phyloP scores from a whole-genome alignment of 2,329 filamentous ascomycete genomes.

The Alternaria sp. region DNA sequence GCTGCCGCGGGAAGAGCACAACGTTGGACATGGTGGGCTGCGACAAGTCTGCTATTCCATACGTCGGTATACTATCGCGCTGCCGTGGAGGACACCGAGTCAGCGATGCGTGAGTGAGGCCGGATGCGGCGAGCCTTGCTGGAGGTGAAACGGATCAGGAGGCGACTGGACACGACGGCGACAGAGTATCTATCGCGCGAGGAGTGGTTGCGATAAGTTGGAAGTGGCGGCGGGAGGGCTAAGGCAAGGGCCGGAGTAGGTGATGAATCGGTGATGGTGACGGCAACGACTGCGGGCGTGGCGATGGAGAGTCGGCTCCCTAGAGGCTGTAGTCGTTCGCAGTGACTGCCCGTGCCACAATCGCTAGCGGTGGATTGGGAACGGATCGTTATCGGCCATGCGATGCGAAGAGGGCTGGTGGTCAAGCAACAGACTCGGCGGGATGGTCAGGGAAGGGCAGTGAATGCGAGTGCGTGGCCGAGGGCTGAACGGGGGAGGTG shows the following conservation, averaged over 20 bases:
- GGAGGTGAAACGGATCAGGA: slow-evolving; percentile 6
- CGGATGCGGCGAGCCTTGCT: slow-evolving; percentile 12
- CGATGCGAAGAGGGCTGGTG: slow-evolving; percentile 21
- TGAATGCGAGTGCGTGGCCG: not conserved
- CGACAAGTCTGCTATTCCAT: slow-evolving; percentile 14
- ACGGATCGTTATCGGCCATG: slow-evolving; percentile 28
- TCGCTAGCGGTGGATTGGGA: slow-evolving; percentile 20
- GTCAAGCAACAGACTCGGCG: slow-evolving; percentile 11
- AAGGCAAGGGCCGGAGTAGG: not conserved
- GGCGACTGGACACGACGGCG: not conserved
- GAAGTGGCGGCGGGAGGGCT: not conserved
- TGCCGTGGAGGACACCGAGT: not conserved
- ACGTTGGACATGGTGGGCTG: slow-evolving; percentile 13
- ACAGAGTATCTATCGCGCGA: not conserved
- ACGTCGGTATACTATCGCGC: not conserved
- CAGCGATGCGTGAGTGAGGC: not conserved
- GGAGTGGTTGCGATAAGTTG: not conserved
- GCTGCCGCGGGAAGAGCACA: not conserved
- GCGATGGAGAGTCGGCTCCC: slow-evolving; percentile 27
- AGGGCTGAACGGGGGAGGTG: not conserved
- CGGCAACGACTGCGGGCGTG: slow-evolving; percentile 33
- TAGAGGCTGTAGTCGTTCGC: slow-evolving; percentile 11
- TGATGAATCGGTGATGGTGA: slow-evolving; percentile 26
- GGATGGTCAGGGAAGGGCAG: not conserved
- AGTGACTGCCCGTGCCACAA: slow-evolving; percentile 22